Percentiles rank a stretch among this genome's conserved stretches.
phyloP scores from a whole-genome alignment of 371 early-diverging fungal species.

The Phascolomyces articulosus region DNA sequence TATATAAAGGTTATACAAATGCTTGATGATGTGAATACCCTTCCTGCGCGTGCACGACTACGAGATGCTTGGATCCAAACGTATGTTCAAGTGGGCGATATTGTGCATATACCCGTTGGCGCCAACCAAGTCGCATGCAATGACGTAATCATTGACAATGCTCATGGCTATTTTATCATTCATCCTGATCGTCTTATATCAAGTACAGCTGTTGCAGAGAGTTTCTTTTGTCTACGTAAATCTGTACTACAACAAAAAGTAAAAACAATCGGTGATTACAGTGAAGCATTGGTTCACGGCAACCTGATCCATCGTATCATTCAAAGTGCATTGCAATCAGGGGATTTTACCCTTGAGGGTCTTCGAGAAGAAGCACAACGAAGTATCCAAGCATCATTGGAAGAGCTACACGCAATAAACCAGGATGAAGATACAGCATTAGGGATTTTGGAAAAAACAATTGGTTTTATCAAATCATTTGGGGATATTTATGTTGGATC shows the following conservation, averaged over 20 bases:
- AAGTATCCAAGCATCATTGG: slow-evolving; percentile 53
- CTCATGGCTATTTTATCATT: slow-evolving; percentile 60
- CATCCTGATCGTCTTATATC: slow-evolving; percentile 85
- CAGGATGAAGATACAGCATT: slow-evolving; percentile 59
- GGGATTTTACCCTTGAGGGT: slow-evolving; percentile 55
- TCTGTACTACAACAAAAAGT: slow-evolving; percentile 75
- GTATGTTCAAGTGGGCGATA: slow-evolving; percentile 36
- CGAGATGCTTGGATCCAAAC: slow-evolving; percentile 54
- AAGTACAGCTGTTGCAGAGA: slow-evolving; percentile 76
- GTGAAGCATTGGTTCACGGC: slow-evolving; percentile 74
- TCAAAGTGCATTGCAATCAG: slow-evolving; percentile 59
- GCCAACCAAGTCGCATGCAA: slow-evolving; percentile 1
- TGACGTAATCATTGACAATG: slow-evolving; percentile 52
- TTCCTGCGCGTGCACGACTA: slow-evolving; percentile 18
- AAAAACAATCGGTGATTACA: slow-evolving; percentile 48
- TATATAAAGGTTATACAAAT: slow-evolving; percentile 4
- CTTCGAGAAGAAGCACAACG: slow-evolving; percentile 48
- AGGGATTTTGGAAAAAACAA: slow-evolving; percentile 38
- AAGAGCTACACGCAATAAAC: slow-evolving; percentile 67
- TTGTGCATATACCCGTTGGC: slow-evolving; percentile 52
- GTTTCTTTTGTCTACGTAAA: slow-evolving; percentile 74
- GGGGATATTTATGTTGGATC: slow-evolving; percentile 15
- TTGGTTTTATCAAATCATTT: slow-evolving; percentile 31
- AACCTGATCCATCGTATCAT: slow-evolving; percentile 81
- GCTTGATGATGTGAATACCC: not conserved